Base-by-base conservation (phyloP, 1,284 basidiomycete species). In the Quambalaria eucalypti region DNA sequence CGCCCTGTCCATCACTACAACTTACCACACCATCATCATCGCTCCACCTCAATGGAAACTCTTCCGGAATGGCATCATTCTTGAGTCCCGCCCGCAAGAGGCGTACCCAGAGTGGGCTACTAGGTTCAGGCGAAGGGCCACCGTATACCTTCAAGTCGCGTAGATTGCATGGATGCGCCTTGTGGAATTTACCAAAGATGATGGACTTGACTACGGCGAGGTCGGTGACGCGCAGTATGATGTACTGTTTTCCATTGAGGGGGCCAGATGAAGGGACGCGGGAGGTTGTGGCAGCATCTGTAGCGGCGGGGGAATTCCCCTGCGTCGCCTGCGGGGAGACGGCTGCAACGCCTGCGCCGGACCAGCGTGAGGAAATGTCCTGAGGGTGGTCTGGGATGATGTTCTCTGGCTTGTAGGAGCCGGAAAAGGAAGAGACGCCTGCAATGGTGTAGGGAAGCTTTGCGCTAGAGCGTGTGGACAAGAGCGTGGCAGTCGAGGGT, bases 111-210 rank as follows among this genome's bases (percentile, higher is more conserved):
- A 52, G 48, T 25, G 55, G 48, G 19, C 56, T 53, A 33, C 64
- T 38, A 14, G 55, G 46, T 33, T 53, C 31, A 14, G 25, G 29
- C 36, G 28, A 39, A 31, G 31, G 38, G 68, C 58, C n/a, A 72
- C 68, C 76, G 44, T 68, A 76, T 23, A 77, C 55, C 31, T 73
- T 72, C 60, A 74, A 76, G 29, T 74, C 70, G 33, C 61, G 55
- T 12, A 77, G 54, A 50, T 76, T 77, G 65, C 76, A 77, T 0
- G 76, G 74, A 53, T 77, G 76, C 2, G 71, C 57, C 55, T 76
- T 75, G 57, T 66, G 42, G 56, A 71, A 74, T 48, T 77, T 77
- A 53, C 74, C 76, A 47, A 77, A 77, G 10, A 64, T 69, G 59
- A 77, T 66, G 23, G 48, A 50, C 1, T 50, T 60, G 14, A 76